Percentiles rank a stretch among this genome's conserved stretches.
These are phyloP conservation scores for Sporodiniella umbellata DNA, from an alignment of 371 early-diverging fungal species.

Conservation along the genomic window DNA sequence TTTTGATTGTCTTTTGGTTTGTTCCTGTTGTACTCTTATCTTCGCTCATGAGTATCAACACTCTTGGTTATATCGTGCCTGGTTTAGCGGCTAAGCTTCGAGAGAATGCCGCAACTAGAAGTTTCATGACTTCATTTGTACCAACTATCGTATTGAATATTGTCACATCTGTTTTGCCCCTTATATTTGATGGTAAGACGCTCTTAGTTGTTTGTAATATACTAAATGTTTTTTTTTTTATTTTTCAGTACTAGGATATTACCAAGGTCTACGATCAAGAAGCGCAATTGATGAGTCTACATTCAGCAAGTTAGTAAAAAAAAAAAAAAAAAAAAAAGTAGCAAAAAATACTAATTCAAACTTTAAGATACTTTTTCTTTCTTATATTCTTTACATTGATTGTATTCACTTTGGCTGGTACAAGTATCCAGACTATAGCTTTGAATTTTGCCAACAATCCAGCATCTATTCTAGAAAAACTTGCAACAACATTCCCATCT, in stretches of 20 bases:
- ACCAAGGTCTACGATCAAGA: constrained; percentile 42
- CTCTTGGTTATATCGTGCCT: constrained; percentile 26
- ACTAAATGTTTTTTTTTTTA: not conserved
- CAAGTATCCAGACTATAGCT: constrained; percentile 59
- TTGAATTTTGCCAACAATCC: constrained; percentile 55
- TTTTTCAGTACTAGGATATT: constrained; percentile 29
- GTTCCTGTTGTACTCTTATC: constrained; percentile 47
- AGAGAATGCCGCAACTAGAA: constrained; percentile 26
- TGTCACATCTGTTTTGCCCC: constrained; percentile 59
- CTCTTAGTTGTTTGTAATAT: too few species aligned
- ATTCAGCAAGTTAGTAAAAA: constrained; percentile 37
- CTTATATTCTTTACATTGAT: constrained; percentile 86
- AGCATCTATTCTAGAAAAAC: constrained; percentile 49
- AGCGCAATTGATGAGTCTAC: constrained; percentile 44
- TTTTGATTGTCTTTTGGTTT: constrained; percentile 41
- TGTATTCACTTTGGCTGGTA: constrained; percentile 76
- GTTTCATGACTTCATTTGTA: constrained; percentile 46
- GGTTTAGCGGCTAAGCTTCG: constrained; percentile 7
- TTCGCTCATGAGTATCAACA: constrained; percentile 43
- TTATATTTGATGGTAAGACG: constrained; percentile 51
- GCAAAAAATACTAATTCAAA: too few species aligned
- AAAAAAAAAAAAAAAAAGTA: too few species aligned
- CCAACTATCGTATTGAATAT: constrained; percentile 52
- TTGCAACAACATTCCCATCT: constrained; percentile 60
- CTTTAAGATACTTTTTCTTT: constrained; percentile 89